phyloP scores from a whole-genome alignment of 257 asterid genomes.

The Verbena officinalis region DNA sequence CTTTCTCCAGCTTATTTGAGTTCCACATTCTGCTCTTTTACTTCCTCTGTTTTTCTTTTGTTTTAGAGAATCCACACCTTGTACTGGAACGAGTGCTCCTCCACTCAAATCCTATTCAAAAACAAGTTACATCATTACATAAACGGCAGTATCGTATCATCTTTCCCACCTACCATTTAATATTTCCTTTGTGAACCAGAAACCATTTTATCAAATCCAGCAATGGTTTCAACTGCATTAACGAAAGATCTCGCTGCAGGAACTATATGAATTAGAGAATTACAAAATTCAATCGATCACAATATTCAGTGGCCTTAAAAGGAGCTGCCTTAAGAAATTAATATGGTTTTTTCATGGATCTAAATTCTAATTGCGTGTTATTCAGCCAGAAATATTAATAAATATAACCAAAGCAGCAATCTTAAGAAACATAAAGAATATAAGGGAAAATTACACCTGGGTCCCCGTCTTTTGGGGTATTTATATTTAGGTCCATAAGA shows the following conservation, averaged over 20 bases:
- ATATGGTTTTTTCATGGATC: too few species aligned
- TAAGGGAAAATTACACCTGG: too few species aligned
- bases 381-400: too few species aligned
- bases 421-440: not conserved
- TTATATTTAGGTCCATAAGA: too few species aligned
- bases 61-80: constrained; percentile 71
- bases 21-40: too few species aligned
- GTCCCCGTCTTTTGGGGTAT: too few species aligned
- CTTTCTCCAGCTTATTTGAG: too few species aligned
- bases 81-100: constrained; percentile 68
- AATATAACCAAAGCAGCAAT: not conserved
- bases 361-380: too few species aligned
- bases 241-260: constrained; percentile 56
- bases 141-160: constrained; percentile 27
- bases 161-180: constrained; percentile 82
- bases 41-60: too few species aligned
- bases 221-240: constrained; percentile 35
- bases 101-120: constrained; percentile 64
- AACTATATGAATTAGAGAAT: constrained; percentile 21
- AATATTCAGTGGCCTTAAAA: too few species aligned
- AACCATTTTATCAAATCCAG: constrained; percentile 57
- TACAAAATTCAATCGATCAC: not conserved
- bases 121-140: constrained; percentile 1
- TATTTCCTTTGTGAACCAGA: constrained; percentile 62
- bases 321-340: too few species aligned